A percentile compares a stretch with the other conserved stretches of the same genome.
Evolutionary conservation across 306 rosid genomes (phyloP).

Genomic region (Quercus aquifolioides): DNA sequence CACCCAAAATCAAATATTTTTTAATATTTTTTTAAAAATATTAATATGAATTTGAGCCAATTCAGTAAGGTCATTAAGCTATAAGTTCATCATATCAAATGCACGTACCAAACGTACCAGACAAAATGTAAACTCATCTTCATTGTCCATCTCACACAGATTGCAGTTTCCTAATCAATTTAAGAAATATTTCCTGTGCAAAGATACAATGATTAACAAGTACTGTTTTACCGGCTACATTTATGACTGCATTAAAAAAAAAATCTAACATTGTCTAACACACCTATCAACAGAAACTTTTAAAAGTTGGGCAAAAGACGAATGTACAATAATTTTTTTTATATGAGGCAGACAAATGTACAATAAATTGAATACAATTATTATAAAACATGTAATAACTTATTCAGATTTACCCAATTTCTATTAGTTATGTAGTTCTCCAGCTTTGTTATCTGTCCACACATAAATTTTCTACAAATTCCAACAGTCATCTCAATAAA

Average conservation of each 20-base stretch:
- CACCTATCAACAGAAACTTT: neutral
- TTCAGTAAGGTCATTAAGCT: neutral
- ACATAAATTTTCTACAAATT: neutral
- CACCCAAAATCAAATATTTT: no score
- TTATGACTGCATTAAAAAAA: neutral
- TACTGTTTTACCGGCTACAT: neutral
- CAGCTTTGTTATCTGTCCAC: neutral
- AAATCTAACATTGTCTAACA: neutral
- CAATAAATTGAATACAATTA: neutral
- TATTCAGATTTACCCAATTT: neutral
- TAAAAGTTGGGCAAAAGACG: neutral
- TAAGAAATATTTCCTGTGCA: conserved; percentile 22
- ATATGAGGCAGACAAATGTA: neutral
- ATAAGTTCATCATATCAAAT: conserved; percentile 9
- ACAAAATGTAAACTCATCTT: conserved; percentile 29
- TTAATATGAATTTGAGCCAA: conserved; percentile 11
- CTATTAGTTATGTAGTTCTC: neutral
- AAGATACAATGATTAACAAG: neutral
- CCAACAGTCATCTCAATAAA: neutral
- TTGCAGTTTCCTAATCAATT: neutral
- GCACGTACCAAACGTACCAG: conserved; percentile 41
- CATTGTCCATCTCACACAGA: conserved; percentile 45
- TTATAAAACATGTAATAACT: neutral
- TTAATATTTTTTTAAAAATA: no score
- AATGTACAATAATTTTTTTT: neutral